Conservation (phyloP, 1,284 basidiomycete genomes). For the Marasmius tenuissimus region DNA sequence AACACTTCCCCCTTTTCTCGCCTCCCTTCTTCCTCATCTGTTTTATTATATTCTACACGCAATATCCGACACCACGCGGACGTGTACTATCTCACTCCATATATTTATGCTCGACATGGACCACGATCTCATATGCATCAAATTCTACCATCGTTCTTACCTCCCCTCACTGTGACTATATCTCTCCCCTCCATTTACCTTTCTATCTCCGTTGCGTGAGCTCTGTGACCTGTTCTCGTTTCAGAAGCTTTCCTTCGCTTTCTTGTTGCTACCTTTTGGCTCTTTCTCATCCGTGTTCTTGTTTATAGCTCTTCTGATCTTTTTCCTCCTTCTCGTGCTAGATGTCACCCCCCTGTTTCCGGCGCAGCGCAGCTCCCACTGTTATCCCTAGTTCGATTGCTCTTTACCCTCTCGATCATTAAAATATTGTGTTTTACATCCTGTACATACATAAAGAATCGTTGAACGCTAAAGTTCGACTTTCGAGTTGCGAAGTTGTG, state of each 20-base stretch:
- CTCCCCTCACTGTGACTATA: background rate
- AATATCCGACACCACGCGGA: conserved; percentile 1
- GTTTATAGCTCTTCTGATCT: background rate
- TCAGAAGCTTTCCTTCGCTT: background rate
- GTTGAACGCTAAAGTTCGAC: no score
- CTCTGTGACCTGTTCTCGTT: background rate
- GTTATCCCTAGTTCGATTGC: background rate
- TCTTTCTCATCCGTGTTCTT: background rate
- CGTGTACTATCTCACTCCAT: conserved; percentile 14
- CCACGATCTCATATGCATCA: background rate
- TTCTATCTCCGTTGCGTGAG: background rate
- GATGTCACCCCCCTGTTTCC: background rate
- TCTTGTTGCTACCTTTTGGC: background rate
- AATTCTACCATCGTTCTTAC: background rate
- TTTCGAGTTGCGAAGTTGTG: no score
- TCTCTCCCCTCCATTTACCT: background rate
- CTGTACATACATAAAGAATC: no score
- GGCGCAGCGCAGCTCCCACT: background rate
- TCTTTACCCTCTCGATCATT: background rate
- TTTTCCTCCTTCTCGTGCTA: background rate
- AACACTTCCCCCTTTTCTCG: background rate
- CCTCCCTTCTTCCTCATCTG: conserved; percentile 4
- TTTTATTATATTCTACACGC: conserved; percentile 11
- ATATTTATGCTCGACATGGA: conserved; percentile 11
- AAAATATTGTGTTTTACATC: no score